Base-by-base conservation (phyloP, 208 protist genomes). In the Wallacemonas sp. region DNA sequence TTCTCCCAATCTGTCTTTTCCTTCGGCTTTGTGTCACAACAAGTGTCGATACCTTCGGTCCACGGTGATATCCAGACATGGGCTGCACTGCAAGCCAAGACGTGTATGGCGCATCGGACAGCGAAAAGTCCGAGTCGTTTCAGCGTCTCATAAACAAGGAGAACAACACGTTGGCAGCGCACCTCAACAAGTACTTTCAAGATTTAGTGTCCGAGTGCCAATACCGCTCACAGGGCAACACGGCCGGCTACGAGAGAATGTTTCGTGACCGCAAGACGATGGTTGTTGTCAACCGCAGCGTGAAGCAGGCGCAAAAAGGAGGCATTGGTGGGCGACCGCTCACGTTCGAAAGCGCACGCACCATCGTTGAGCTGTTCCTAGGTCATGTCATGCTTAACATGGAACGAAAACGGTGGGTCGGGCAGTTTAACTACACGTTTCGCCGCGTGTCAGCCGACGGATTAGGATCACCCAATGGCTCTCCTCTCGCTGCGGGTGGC, bases 201-300 rank as follows among this genome's bases (percentile, higher is more conserved):
- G 64, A 45, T 5, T 53, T 72, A 3, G 41, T 52, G 0, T 71
- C 60, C 1, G 66, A 77, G 44, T 68, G 60, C 36, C 53, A 68
- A 21, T 77, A 77, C 55, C 69, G 58, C 17, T 46, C 60, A 22
- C 59, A 68, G 17, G 61, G 58, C 24, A 70, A 72, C 32, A 61
- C 57, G 62, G 38, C 30, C 19, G 41, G 48, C 4, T 78, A 66
- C 42, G 48, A 74, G 32, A 19, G 63, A 9, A 54, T 73, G 19
- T 50, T 70, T 37, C 27, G 10, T 30, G 74, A 62, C 22, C 48
- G 68, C 26, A 59, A 60, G 19, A 48, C 27, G 1, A 42, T 66
- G 21, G 45, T 70, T 1, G 38, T 58, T 15, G 52, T 73, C 9
- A 66, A 68, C n/a, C 38, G 63, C 5, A 57, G 67, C 63, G 58